These are phyloP conservation scores for Alternaria infectoria DNA, from an alignment of 2,329 filamentous ascomycete species.

Conservation along the genomic window DNA sequence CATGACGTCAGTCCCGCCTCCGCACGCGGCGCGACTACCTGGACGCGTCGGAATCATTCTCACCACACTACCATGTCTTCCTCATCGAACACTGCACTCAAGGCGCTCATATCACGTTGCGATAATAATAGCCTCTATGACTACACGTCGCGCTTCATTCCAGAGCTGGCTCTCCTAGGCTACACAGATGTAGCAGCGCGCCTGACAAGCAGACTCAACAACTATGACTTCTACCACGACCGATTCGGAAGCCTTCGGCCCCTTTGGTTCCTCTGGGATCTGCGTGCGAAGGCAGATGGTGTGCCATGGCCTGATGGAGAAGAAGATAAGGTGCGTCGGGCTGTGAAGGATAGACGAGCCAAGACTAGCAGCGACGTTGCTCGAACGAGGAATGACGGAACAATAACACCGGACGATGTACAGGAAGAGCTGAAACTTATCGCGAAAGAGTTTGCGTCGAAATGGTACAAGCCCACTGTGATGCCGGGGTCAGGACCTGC, in stretches of 20 bases:
- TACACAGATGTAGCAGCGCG: background rate
- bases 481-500: background rate
- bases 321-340: background rate
- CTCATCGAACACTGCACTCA: background rate
- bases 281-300: background rate
- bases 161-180: background rate
- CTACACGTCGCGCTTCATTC: background rate
- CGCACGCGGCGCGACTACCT: background rate
- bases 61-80: background rate
- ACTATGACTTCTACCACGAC: background rate
- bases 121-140: background rate
- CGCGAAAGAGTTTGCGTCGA: background rate
- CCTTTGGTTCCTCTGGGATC: background rate
- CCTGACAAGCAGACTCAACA: background rate
- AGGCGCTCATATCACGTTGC: background rate
- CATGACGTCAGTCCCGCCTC: background rate
- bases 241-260: background rate
- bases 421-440: background rate
- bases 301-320: background rate
- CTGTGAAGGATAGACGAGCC: background rate
- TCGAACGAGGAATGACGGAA: background rate
- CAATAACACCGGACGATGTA: background rate
- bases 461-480: accelerated
- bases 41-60: background rate
- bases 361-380: background rate